Evolutionary conservation across 2,329 filamentous ascomycete genomes (phyloP).

Genomic region (Fusarium sambucinum): DNA sequence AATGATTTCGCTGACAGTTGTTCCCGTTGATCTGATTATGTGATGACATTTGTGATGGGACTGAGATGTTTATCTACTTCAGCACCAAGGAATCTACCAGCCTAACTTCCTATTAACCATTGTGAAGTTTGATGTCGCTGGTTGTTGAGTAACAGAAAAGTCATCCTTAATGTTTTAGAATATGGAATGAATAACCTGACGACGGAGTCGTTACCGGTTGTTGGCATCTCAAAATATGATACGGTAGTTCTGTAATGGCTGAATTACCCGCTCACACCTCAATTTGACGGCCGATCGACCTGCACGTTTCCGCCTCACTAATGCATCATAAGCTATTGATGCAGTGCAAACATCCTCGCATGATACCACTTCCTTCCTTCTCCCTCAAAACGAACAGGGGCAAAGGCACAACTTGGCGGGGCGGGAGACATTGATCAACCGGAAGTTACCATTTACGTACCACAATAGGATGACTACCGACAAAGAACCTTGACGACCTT

Average conservation of each 20-base stretch:
- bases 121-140: too few relatives aligned
- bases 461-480: background rate
- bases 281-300: background rate
- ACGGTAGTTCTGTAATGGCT: background rate
- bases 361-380: background rate
- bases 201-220: too few relatives aligned
- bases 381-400: background rate
- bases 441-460: background rate
- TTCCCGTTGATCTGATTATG: background rate
- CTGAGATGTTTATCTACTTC: too few relatives aligned
- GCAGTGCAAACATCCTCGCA: slow-evolving; percentile 1
- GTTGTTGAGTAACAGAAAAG: too few relatives aligned
- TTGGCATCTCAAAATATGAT: too few relatives aligned
- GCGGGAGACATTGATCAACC: slow-evolving; percentile 4
- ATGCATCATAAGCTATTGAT: slow-evolving; percentile 12
- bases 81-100: too few relatives aligned
- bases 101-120: too few relatives aligned
- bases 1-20: slow-evolving; percentile 11
- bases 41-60: background rate
- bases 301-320: background rate
- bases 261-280: background rate
- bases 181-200: too few relatives aligned
- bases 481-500: background rate
- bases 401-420: background rate
- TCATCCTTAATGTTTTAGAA: too few relatives aligned